phyloP scores from a whole-genome alignment of 2,329 filamentous ascomycete genomes.

The Fusarium mundagurra region DNA sequence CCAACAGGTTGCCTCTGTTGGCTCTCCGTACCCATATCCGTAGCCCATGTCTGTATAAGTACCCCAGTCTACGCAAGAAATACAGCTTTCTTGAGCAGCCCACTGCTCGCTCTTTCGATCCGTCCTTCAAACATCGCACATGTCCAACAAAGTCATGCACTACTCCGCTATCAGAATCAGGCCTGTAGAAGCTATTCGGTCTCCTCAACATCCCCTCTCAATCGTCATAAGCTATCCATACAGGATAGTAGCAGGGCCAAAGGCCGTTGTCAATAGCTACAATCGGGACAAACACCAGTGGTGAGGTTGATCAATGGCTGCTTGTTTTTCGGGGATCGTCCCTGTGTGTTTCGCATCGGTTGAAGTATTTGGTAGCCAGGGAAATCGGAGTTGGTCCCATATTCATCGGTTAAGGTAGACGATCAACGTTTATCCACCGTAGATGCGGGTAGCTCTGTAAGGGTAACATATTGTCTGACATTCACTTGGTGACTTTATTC shows the following conservation, averaged over 20 bases:
- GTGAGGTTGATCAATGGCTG: not conserved
- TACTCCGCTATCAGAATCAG: not conserved
- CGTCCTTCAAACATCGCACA: slow-evolving; percentile 34
- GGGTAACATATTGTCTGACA: not conserved
- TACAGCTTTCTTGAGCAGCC: slow-evolving; percentile 30
- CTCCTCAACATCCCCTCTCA: not conserved
- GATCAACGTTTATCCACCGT: not conserved
- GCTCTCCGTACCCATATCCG: slow-evolving; percentile 12
- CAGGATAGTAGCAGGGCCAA: not conserved
- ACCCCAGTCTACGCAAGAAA: slow-evolving; percentile 40
- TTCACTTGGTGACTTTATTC: slow-evolving; percentile 13
- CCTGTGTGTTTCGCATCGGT: slow-evolving; percentile 15
- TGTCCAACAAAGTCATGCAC: slow-evolving; percentile 31
- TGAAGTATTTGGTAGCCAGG: not conserved
- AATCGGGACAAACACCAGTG: not conserved
- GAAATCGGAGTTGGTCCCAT: not conserved
- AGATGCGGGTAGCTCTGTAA: slow-evolving; percentile 1
- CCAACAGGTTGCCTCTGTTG: slow-evolving; percentile 35
- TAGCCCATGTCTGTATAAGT: slow-evolving; percentile 13
- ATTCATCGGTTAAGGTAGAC: not conserved
- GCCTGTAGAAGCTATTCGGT: not conserved
- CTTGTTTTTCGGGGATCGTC: not conserved
- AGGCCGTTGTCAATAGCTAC: not conserved
- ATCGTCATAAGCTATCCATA: not conserved
- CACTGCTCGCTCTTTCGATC: slow-evolving; percentile 33